phyloP scores from a whole-genome alignment of 192 early-diverging fungal species.

The Backusella parvicylindrica region DNA sequence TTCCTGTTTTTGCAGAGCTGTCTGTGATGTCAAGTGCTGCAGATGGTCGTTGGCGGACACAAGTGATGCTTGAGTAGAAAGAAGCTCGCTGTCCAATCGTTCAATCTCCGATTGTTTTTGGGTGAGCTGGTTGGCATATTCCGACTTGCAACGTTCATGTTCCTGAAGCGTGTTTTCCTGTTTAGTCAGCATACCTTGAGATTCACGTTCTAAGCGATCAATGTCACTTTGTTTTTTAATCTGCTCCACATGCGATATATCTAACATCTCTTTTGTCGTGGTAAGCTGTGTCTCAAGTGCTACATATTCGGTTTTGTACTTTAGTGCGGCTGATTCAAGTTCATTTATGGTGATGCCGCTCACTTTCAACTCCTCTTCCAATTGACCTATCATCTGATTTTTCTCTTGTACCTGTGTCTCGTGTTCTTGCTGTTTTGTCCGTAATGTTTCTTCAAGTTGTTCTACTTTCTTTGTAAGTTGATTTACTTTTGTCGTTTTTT shows the following conservation, averaged over 20 bases:
- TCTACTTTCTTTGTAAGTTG: constrained; percentile 22
- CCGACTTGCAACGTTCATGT: neutral
- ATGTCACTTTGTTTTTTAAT: constrained; percentile 1
- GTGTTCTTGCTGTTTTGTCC: neutral
- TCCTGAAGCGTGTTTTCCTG: neutral
- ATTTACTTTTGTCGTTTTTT: constrained; percentile 9
- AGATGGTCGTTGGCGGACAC: constrained; percentile 1
- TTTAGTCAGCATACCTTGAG: neutral
- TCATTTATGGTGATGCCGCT: neutral
- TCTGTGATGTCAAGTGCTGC: neutral
- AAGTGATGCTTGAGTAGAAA: neutral
- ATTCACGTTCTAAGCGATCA: neutral
- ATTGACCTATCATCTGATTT: neutral
- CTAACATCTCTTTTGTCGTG: neutral
- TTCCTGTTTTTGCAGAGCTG: neutral
- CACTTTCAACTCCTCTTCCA: neutral
- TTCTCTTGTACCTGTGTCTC: neutral
- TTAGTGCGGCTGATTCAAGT: neutral
- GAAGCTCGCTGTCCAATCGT: neutral
- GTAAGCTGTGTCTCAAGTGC: neutral
- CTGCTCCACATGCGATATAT: neutral
- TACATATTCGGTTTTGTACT: neutral
- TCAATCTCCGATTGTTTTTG: neutral
- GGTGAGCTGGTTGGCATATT: neutral
- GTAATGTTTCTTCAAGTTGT: neutral